Base-by-base conservation (phyloP, 2,329 filamentous ascomycete genomes). In the Microdochium trichocladiopsis region DNA sequence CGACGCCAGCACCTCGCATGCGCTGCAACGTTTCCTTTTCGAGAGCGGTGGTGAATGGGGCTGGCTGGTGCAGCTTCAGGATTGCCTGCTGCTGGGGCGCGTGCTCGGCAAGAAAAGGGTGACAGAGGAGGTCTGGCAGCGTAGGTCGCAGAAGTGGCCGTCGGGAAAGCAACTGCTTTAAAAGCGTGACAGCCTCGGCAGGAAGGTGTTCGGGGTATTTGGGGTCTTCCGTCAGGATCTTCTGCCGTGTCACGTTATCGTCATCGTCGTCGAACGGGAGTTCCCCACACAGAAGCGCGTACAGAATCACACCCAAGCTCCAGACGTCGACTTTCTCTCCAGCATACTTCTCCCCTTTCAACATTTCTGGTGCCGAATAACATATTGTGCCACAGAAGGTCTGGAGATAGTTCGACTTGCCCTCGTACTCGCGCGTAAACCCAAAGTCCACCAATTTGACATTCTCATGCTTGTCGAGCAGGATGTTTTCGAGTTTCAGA, bases 361-460 rank as follows among this genome's bases (percentile, higher is more conserved):
- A 78, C 94, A 99, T 99, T 70, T 99, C 94, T 2, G 94, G 94
- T 2, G 94, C 94, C 51, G 91, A 96, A 70, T 99, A 99, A 72
- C 93, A 97, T 56, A 99, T 87, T 0, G 94, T 99, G 4, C 94
- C 94, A 67, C 94, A 99, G 70, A 96, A 99, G 1, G 94, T 99
- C 69, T 97, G 93, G 52, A 99, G 73, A 64, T 97, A 93, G 67
- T 92, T 97, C 25, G 90, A 83, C 62, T 95, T 91, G 55, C 93
- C 93, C 69, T 96, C 91, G 68, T 99, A 99, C 71, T 99, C 94
- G 58, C 94, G 81, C 11, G 94, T 99, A 66, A 99, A 99, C 18
- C 94, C 94, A 73, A 99, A 99, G 68, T 99, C 94, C 60, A 95
- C 93, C 55, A 99, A 74, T 72, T 99, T 99, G 60, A 99, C 94